Evolutionary conservation across 2,329 filamentous ascomycete species (phyloP).

Genomic region (Emmonsiellopsis sp.): DNA sequence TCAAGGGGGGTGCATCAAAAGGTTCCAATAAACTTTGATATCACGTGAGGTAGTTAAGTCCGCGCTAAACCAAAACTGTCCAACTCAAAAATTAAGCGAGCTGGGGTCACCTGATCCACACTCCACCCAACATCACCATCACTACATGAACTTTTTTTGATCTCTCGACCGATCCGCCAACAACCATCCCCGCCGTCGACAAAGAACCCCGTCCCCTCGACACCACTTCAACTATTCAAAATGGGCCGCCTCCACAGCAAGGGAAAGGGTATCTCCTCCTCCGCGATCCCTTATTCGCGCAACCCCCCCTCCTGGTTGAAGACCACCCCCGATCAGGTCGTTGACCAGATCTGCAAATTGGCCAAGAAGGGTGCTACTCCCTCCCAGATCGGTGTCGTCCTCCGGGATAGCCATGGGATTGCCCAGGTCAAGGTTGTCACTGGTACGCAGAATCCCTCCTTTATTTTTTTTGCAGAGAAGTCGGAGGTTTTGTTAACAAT

Average conservation of each 20-base stretch:
- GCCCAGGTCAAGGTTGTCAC: constrained; percentile 97
- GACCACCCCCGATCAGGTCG: constrained; percentile 95
- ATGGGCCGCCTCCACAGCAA: constrained; percentile 99
- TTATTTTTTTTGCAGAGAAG: too few species aligned
- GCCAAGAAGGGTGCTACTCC: constrained; percentile 98
- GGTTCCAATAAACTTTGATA: background rate
- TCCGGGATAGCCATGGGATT: constrained; percentile 96
- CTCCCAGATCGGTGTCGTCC: constrained; percentile 97
- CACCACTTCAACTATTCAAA: constrained; percentile 13
- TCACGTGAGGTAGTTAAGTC: background rate
- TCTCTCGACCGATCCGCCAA: background rate
- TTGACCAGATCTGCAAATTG: constrained; percentile 98
- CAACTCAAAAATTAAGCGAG: background rate
- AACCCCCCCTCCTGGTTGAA: constrained; percentile 91
- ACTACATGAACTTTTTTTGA: background rate
- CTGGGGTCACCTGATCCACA: constrained; percentile 9
- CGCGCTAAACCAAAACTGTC: background rate
- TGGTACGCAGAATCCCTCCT: constrained; percentile 49
- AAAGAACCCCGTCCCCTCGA: constrained; percentile 7
- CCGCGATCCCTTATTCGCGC: constrained; percentile 94
- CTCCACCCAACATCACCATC: background rate
- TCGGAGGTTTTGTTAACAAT: constrained; percentile 20
- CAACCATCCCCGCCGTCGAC: background rate
- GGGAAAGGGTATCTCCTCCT: constrained; percentile 97
- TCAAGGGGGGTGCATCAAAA: background rate